phyloP scores from a whole-genome alignment of 441 rosid species.

The Bruguiera hainesii region DNA sequence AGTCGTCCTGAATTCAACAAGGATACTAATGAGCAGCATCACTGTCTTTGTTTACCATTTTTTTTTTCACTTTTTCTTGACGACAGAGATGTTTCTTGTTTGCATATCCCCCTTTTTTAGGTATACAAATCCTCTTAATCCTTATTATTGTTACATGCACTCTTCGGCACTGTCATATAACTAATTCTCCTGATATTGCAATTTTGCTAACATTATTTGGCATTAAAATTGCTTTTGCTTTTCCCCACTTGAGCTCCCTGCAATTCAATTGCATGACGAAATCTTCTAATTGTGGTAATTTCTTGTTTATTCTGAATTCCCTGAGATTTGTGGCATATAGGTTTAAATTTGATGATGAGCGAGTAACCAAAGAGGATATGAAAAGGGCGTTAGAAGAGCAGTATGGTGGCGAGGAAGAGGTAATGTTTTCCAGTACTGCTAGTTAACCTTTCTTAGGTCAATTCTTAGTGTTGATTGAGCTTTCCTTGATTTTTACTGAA shows the following conservation, averaged over 20 bases:
- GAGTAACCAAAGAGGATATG: conserved; percentile 88
- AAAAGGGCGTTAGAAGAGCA: conserved; percentile 94
- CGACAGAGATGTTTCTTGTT: neutral
- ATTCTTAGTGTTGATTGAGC: conserved; percentile 7
- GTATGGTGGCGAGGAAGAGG: conserved; percentile 99
- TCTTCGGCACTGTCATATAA: neutral
- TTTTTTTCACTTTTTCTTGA: neutral
- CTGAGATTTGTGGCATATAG: conserved; percentile 24
- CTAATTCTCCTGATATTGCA: neutral
- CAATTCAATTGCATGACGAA: no score
- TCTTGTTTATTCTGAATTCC: neutral
- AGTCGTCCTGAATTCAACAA: no score
- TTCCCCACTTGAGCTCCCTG: neutral
- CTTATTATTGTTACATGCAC: neutral
- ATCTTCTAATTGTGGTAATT: neutral
- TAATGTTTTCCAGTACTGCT: conserved; percentile 21
- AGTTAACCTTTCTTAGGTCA: conserved; percentile 4
- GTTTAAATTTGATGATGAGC: conserved; percentile 96
- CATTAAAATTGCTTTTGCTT: conserved; percentile 1
- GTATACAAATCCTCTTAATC: no score
- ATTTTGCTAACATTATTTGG: neutral
- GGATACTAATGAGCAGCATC: no score
- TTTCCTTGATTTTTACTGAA: conserved; percentile 20
- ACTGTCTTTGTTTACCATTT: neutral
- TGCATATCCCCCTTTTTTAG: neutral